Percentiles rank a stretch among this genome's conserved stretches.
phyloP scores from a whole-genome alignment of 495 filamentous ascomycete species.

The Letharia columbiana region DNA sequence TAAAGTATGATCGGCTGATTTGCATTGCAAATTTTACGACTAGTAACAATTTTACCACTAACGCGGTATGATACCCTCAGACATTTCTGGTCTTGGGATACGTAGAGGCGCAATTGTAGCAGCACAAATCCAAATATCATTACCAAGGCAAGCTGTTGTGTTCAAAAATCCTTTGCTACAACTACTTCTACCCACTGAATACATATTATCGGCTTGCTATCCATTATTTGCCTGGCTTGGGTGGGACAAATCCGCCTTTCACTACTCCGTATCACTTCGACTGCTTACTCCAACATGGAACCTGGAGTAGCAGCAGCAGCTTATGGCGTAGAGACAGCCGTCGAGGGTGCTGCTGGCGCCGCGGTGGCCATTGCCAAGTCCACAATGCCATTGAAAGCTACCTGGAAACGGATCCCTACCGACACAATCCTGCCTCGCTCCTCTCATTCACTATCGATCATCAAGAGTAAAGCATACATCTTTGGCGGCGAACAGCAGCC shows the following conservation, averaged over 20 bases:
- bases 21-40: too few relatives aligned
- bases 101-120: too few relatives aligned
- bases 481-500: slow-evolving; percentile 38
- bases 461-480: slow-evolving; percentile 54
- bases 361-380: slow-evolving; percentile 34
- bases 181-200: too few relatives aligned
- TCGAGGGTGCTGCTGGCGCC: slow-evolving; percentile 30
- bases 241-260: too few relatives aligned
- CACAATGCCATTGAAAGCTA: slow-evolving; percentile 45
- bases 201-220: background rate
- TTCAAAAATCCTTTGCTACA: too few relatives aligned
- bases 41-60: too few relatives aligned
- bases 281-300: slow-evolving; percentile 24
- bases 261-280: background rate
- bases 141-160: too few relatives aligned
- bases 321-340: slow-evolving; percentile 30
- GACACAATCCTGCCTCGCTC: slow-evolving; percentile 52
- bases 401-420: slow-evolving; percentile 46
- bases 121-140: too few relatives aligned
- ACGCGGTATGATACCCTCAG: too few relatives aligned
- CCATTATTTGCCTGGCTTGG: too few relatives aligned
- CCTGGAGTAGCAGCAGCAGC: slow-evolving; percentile 30
- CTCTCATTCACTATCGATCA: slow-evolving; percentile 58
- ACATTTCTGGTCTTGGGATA: too few relatives aligned
- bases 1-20: too few relatives aligned